phyloP scores from a whole-genome alignment of 2,329 filamentous ascomycete genomes.

The Arachnomyces sp. region DNA sequence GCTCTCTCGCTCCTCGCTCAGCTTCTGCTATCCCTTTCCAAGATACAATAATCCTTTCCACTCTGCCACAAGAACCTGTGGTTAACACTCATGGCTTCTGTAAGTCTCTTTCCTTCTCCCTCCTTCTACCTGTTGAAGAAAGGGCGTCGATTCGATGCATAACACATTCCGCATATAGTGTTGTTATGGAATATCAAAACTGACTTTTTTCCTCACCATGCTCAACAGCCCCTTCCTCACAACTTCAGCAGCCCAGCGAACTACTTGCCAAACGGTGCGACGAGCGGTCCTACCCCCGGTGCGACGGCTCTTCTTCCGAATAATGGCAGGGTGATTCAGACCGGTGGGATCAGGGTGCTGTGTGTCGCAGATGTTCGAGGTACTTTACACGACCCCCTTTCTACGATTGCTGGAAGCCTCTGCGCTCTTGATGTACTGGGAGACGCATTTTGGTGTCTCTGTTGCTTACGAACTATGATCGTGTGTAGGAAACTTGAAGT shows the following conservation, averaged over 20 bases:
- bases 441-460: not conserved
- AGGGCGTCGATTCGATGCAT: constrained; percentile 1
- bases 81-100: constrained; percentile 38
- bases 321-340: constrained; percentile 43
- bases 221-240: constrained; percentile 34
- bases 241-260: constrained; percentile 36
- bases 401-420: not conserved
- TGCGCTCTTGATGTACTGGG: constrained; percentile 1
- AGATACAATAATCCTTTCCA: not conserved
- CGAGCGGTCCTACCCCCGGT: constrained; percentile 35
- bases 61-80: no score
- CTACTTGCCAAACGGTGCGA: constrained; percentile 40
- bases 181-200: constrained; percentile 6
- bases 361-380: constrained; percentile 46
- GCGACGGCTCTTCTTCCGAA: constrained; percentile 42
- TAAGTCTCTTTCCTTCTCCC: constrained; percentile 25
- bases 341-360: constrained; percentile 38
- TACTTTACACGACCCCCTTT: constrained; percentile 16
- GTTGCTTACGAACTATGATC: not conserved
- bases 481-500: constrained; percentile 74
- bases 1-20: not conserved
- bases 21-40: constrained; percentile 7
- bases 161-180: not conserved
- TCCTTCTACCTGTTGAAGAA: constrained; percentile 12
- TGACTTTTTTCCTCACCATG: constrained; percentile 14